phyloP scores from a whole-genome alignment of 352 stramenopile genomes.

The Globisporangium iwayamae region DNA sequence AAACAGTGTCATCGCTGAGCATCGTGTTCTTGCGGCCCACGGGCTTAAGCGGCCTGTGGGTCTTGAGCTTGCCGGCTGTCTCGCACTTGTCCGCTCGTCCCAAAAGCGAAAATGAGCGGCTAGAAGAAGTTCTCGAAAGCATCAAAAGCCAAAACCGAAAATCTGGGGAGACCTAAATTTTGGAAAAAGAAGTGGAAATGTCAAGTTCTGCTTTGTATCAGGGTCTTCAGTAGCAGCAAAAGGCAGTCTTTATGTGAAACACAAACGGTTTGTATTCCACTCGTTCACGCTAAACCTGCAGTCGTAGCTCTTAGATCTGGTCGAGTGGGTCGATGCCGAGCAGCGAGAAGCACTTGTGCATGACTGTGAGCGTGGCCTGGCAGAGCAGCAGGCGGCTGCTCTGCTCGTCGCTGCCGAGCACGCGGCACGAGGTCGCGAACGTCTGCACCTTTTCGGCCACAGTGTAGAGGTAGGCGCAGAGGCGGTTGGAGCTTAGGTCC shows the following conservation, averaged over 20 bases:
- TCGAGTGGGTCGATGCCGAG: slow-evolving; percentile 92
- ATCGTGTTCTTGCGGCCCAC: too few species aligned
- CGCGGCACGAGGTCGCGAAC: slow-evolving; percentile 98
- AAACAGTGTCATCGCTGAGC: too few species aligned
- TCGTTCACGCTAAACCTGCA: neutral
- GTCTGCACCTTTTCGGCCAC: slow-evolving; percentile 95
- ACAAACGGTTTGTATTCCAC: neutral
- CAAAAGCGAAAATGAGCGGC: too few species aligned
- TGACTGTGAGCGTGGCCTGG: slow-evolving; percentile 93
- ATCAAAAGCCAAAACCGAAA: too few species aligned
- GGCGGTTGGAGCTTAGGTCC: slow-evolving; percentile 95
- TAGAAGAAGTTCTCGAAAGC: too few species aligned
- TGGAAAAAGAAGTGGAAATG: too few species aligned
- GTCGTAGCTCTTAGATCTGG: slow-evolving; percentile 85
- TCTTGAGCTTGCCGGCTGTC: too few species aligned
- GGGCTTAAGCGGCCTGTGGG: too few species aligned
- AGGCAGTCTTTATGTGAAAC: neutral
- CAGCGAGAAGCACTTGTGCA: slow-evolving; percentile 92
- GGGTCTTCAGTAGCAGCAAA: too few species aligned
- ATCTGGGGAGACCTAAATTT: too few species aligned
- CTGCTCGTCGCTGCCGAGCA: slow-evolving; percentile 94
- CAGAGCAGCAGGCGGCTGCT: slow-evolving; percentile 96
- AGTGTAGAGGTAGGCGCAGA: slow-evolving; percentile 99
- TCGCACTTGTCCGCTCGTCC: too few species aligned
- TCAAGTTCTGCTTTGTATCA: too few species aligned